These are phyloP conservation scores for Cucumis cinereus DNA, from an alignment of 306 rosid species.

Conservation along the genomic window DNA sequence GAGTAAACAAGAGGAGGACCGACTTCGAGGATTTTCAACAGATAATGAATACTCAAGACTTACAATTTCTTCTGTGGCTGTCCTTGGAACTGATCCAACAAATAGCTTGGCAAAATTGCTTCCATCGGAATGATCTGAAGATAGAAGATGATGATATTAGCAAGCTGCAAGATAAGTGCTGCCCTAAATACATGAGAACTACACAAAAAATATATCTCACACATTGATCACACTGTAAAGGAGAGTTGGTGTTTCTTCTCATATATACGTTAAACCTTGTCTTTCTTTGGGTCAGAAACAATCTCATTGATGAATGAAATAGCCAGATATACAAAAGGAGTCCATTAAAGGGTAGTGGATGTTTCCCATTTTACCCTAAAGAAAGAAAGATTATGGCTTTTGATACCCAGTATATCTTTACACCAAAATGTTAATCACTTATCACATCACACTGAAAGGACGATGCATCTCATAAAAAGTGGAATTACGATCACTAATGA, in stretches of 20 bases:
- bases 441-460: neutral
- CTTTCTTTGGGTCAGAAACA: no score
- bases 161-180: neutral
- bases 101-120: constrained; percentile 78
- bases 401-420: no score
- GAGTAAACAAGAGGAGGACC: neutral
- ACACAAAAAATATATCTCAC: neutral
- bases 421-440: neutral
- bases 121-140: constrained; percentile 49
- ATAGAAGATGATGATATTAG: neutral
- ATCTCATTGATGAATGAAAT: no score
- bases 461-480: neutral
- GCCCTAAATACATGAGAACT: neutral
- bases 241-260: neutral
- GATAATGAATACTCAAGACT: constrained; percentile 5
- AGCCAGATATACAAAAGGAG: no score
- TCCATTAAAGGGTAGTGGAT: no score
- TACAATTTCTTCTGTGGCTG: constrained; percentile 81
- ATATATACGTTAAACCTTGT: neutral
- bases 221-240: neutral
- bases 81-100: constrained; percentile 87
- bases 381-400: no score
- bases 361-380: no score
- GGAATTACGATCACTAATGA: neutral
- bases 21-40: neutral